phyloP scores from a whole-genome alignment of 768 basidiomycete genomes.

The Rhizopogon sp. region DNA sequence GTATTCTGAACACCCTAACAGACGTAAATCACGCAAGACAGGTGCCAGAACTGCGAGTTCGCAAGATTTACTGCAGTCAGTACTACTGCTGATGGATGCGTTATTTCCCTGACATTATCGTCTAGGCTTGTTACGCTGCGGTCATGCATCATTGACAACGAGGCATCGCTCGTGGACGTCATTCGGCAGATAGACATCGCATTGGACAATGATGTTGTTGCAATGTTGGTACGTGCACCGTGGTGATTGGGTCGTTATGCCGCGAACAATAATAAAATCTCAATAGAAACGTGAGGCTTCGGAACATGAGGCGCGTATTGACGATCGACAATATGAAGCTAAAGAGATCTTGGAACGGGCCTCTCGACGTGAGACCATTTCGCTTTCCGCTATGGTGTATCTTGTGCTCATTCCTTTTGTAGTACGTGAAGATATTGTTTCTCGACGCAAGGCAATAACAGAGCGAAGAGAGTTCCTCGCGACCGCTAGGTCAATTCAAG shows the following conservation, averaged over 20 bases:
- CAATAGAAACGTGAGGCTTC: constrained; percentile 63
- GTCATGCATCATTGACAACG: constrained; percentile 45
- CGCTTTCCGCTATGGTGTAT: constrained; percentile 8
- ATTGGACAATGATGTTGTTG: constrained; percentile 36
- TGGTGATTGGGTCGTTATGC: constrained; percentile 14
- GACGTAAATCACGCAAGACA: constrained; percentile 21
- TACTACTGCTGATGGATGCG: constrained; percentile 6
- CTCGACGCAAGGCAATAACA: constrained; percentile 38
- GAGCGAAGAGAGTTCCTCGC: constrained; percentile 43
- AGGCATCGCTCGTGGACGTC: constrained; percentile 43
- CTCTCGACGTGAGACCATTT: constrained; percentile 39
- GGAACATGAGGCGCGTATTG: constrained; percentile 55
- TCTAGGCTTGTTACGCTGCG: constrained; percentile 51
- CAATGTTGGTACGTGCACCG: constrained; percentile 37
- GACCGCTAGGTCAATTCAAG: constrained; percentile 36
- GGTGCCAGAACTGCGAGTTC: constrained; percentile 47
- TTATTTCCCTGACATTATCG: constrained; percentile 2
- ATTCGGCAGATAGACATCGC: constrained; percentile 42
- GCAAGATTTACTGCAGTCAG: constrained; percentile 72
- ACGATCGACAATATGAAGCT: constrained; percentile 41
- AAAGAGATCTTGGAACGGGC: constrained; percentile 37
- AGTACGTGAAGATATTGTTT: constrained; percentile 41
- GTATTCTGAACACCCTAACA: constrained; percentile 3
- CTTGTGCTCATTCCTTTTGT: constrained; percentile 9
- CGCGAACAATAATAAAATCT: constrained; percentile 20